These are phyloP conservation scores for Boletus sp. DNA, from an alignment of 768 basidiomycete species.

Conservation along the genomic window DNA sequence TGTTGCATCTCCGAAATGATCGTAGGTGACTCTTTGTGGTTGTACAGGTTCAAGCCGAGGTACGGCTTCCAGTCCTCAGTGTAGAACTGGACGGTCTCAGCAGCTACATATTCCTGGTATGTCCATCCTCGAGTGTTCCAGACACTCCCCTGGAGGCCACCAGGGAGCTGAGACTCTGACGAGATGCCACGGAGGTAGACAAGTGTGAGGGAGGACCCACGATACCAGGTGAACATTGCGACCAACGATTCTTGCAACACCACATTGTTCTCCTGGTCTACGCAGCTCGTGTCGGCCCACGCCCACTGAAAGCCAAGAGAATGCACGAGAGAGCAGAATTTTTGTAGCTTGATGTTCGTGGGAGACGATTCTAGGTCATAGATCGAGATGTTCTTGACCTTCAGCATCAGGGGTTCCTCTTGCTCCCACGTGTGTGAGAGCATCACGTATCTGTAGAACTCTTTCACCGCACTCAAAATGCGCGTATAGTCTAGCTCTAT, in stretches of 20 bases:
- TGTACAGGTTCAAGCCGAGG: too few species aligned
- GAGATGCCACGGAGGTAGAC: constrained; percentile 9
- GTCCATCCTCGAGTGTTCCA: constrained; percentile 16
- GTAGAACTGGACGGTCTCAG: too few species aligned
- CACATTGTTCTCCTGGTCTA: too few species aligned
- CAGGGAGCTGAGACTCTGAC: background rate
- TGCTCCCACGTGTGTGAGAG: constrained; percentile 4
- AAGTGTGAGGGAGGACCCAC: constrained; percentile 1
- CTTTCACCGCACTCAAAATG: background rate
- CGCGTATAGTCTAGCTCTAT: background rate
- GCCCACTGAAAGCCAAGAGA: too few species aligned
- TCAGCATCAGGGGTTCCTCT: constrained; percentile 2
- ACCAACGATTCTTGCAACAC: too few species aligned
- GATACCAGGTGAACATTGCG: too few species aligned
- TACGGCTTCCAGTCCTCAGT: too few species aligned
- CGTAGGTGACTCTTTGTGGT: too few species aligned
- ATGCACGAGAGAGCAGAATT: background rate
- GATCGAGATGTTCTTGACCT: constrained; percentile 6
- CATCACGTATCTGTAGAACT: too few species aligned
- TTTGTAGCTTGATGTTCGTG: constrained; percentile 4
- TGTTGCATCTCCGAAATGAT: constrained; percentile 8
- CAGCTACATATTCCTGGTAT: too few species aligned
- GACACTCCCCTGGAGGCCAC: background rate
- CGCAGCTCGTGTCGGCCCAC: too few species aligned
- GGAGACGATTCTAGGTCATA: background rate